Base-by-base conservation (phyloP, 2,329 filamentous ascomycete genomes). In the Alternaria alternata region DNA sequence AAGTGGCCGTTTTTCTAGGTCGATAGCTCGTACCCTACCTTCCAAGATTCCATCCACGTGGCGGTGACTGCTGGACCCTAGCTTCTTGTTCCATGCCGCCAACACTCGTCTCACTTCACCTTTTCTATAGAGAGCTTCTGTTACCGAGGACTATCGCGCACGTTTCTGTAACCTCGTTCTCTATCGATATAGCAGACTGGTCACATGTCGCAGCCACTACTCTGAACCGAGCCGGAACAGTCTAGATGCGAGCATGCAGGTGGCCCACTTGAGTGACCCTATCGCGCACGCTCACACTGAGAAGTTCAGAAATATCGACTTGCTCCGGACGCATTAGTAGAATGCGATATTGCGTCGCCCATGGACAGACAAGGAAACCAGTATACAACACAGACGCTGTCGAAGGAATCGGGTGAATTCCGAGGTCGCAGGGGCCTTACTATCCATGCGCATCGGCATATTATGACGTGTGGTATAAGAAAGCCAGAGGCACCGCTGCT, bases 41-140 rank as follows among this genome's bases (percentile, higher is more conserved):
- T 18, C 34, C n/a, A 36, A 5, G 18, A 9, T 51, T 18, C 34
- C n/a, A 36, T 11, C 36, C 26, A 26, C 14, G 22, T 22, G 43
- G 38, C 18, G 30, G 26, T 38, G 52, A 36, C 39, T 36, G 24
- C 53, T 56, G 56, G 57, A 46, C 57, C 26, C 34, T 24, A 24
- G 22, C 22, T 34, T 22, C 41, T 39, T 52, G 28, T 36, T 22
- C 39, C 52, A 26, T 26, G 24, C 24, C 24, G 24, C 22, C 48
- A 22, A 24, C 18, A 38, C 30, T 30, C 7, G 24, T 26, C 24
- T 26, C 28, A 43, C 43, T 42, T 49, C 24, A 39, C 34, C 22
- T 28, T 30, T 12, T n/a, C 30, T n/a, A 34, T 30, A 47, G n/a
- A 30, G 20, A 36, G 32, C 46, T 49, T 36, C 32, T 20, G 46